Evolutionary conservation across 371 early-diverging fungal species (phyloP).

Genomic region (Nematocida ironsii): DNA sequence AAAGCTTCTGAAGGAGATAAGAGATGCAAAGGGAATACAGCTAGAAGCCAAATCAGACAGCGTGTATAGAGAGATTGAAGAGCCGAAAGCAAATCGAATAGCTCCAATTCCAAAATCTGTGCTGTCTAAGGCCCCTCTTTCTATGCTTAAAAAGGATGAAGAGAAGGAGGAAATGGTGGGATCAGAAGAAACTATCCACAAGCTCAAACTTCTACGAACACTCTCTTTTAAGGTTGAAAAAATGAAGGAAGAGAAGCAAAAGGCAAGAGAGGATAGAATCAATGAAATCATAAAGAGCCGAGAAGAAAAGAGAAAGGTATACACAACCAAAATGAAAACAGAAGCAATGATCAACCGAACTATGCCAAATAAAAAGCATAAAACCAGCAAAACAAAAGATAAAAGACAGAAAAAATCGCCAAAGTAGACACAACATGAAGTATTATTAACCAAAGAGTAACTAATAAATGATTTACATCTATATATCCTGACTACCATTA

Average conservation of each 20-base stretch:
- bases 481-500: background rate
- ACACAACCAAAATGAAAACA: constrained; percentile 43
- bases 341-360: constrained; percentile 43
- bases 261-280: constrained; percentile 40
- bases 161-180: constrained; percentile 79
- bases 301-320: constrained; percentile 29
- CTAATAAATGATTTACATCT: background rate
- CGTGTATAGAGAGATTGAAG: constrained; percentile 77
- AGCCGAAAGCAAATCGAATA: constrained; percentile 75
- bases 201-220: constrained; percentile 57
- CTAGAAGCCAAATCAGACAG: constrained; percentile 71
- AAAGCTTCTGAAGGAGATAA: constrained; percentile 80
- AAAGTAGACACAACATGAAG: background rate
- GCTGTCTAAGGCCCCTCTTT: constrained; percentile 81
- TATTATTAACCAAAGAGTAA: background rate
- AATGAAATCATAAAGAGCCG: constrained; percentile 41
- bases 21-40: constrained; percentile 78
- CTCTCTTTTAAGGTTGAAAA: constrained; percentile 53
- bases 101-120: constrained; percentile 73
- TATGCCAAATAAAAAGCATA: constrained; percentile 24
- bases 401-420: constrained; percentile 20
- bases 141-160: constrained; percentile 77
- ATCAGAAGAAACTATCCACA: constrained; percentile 39
- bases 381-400: constrained; percentile 11
- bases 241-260: constrained; percentile 34